Base-by-base conservation (phyloP, 768 basidiomycete genomes). In the Mycena capillaripes region DNA sequence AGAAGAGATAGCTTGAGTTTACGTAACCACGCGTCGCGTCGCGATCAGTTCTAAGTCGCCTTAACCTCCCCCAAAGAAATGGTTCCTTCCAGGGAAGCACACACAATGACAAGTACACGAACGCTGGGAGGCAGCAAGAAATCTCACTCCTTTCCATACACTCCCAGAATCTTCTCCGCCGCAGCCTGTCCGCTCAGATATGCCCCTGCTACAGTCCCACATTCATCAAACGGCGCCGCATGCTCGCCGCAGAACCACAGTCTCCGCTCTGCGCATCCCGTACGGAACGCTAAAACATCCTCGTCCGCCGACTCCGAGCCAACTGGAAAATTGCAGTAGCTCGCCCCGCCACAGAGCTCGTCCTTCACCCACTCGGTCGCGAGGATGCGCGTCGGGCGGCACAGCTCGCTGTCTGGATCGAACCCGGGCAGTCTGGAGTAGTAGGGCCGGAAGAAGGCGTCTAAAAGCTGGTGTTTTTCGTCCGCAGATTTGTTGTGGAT, bases 161-260 rank as follows among this genome's bases (percentile, higher is more conserved):
- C n/a, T n/a, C n/a, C n/a, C n/a, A n/a, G n/a, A n/a, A n/a, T n/a
- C n/a, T 52, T 76, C 66, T 71, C 72, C 23, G 62, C 75, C 32
- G 65, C 66, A 29, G 21, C 3, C 40, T 74, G 72, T 25, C 75
- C 72, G 32, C 70, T 73, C 46, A 76, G 34, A 29, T 76, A 76
- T 11, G 72, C 75, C 16, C 75, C 75, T n/a, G 75, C 75, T 9
- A 74, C 72, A 5, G 75, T 76, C 61, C 75, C 75, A 48, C 75
- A 76, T 40, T 74, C 75, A 4, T 76, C 75, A 61, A 76, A 76
- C 34, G 75, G 75, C 23, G 72, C 69, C 21, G 75, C 72, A 55
- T 76, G 72, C 58, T 76, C 75, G 23, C 75, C 76, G 50, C 76
- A 76, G 57, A 76, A 74, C 76, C 73, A 76, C 46, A 76, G 40